Conservation (phyloP, 2,329 filamentous ascomycete genomes). For the Aspergillus latus region DNA sequence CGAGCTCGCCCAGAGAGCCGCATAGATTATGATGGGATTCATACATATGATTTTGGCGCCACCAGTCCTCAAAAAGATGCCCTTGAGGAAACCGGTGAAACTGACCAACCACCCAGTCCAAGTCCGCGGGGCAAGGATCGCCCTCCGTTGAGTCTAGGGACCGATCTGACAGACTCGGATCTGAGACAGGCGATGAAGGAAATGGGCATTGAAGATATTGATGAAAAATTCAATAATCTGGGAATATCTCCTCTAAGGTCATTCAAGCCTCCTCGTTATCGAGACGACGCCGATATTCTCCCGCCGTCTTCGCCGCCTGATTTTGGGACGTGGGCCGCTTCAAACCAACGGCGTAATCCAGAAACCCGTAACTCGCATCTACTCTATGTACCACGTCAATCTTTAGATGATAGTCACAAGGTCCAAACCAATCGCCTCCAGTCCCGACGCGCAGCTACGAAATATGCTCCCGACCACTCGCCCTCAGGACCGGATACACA, state of each 20-base stretch:
- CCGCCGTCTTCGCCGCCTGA: slow-evolving; percentile 36
- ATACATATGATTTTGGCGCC: slow-evolving; percentile 28
- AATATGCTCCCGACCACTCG: slow-evolving; percentile 33
- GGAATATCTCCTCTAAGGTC: slow-evolving; percentile 24
- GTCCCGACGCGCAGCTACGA: slow-evolving; percentile 26
- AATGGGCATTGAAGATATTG: slow-evolving; percentile 28
- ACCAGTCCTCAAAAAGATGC: slow-evolving; percentile 22
- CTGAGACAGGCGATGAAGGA: slow-evolving; percentile 25
- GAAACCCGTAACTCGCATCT: slow-evolving; percentile 27
- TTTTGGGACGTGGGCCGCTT: slow-evolving; percentile 21
- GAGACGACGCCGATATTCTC: slow-evolving; percentile 19
- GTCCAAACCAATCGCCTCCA: slow-evolving; percentile 24
- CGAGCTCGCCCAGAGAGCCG: slow-evolving; percentile 27
- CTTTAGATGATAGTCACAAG: slow-evolving; percentile 21
- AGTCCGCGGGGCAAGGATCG: slow-evolving; percentile 37
- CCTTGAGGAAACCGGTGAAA: slow-evolving; percentile 31
- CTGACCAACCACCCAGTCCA: slow-evolving; percentile 36
- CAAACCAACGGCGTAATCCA: slow-evolving; percentile 24
- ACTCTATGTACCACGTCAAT: slow-evolving; percentile 25
- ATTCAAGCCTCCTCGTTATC: slow-evolving; percentile 14
- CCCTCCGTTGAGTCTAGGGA: slow-evolving; percentile 15
- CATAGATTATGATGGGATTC: slow-evolving; percentile 32
- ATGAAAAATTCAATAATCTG: slow-evolving; percentile 27
- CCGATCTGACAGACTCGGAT: slow-evolving; percentile 22
- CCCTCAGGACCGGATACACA: slow-evolving; percentile 22